phyloP scores from a whole-genome alignment of 441 rosid genomes.

The Bruguiera hainesii region DNA sequence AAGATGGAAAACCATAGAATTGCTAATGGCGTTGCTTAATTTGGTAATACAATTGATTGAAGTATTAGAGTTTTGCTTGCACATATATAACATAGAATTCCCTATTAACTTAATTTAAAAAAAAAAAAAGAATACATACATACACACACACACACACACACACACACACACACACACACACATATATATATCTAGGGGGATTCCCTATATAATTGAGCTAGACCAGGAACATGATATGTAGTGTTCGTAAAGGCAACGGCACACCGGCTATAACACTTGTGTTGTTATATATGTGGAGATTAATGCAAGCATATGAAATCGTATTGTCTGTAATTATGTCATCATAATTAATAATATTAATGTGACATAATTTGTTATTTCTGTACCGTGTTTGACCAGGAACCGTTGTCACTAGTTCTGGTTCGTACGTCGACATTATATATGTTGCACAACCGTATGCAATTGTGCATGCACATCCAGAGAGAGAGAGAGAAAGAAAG shows the following conservation, averaged over 20 bases:
- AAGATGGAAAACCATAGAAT: no score
- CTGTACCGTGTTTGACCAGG: conserved; percentile 56
- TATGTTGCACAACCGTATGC: background rate
- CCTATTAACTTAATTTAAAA: no score
- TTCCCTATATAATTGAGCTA: background rate
- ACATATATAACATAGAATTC: no score
- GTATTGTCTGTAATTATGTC: background rate
- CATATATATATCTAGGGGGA: no score
- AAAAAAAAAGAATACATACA: no score
- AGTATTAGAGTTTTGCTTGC: no score
- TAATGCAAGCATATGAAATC: background rate
- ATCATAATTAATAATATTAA: no score
- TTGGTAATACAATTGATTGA: no score
- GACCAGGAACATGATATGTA: conserved; percentile 7
- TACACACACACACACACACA: no score
- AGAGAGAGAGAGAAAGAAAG: background rate
- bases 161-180: no score
- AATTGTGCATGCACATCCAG: background rate
- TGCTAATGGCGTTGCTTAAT: no score
- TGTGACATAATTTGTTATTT: background rate
- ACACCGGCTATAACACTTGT: background rate
- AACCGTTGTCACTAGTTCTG: background rate
- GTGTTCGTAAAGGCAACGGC: conserved; percentile 64
- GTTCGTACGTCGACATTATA: no score
- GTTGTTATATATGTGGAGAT: background rate